phyloP scores from a whole-genome alignment of 805 yeast species.

The Wickerhamomyces mucosus region DNA sequence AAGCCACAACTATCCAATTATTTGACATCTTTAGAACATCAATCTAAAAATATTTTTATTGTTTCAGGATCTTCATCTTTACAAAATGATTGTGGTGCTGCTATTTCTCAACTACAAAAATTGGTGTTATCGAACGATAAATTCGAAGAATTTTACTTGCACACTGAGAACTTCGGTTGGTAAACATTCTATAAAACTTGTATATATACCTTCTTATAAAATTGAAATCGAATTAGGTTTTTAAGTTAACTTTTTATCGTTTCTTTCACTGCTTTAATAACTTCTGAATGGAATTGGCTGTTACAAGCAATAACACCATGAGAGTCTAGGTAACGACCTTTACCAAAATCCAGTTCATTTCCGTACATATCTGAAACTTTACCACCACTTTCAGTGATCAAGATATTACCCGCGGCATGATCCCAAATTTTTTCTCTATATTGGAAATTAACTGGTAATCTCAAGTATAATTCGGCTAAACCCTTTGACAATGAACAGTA shows the following conservation, averaged over 20 bases:
- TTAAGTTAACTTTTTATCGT: neutral
- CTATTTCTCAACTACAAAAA: slow-evolving; percentile 32
- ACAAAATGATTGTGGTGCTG: slow-evolving; percentile 29
- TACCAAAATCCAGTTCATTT: slow-evolving; percentile 64
- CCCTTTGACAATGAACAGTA: slow-evolving; percentile 89
- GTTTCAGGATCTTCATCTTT: slow-evolving; percentile 37
- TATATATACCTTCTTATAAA: neutral
- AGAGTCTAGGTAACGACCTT: slow-evolving; percentile 69
- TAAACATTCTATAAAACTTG: too few species aligned
- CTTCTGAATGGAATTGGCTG: slow-evolving; percentile 21
- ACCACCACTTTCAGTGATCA: slow-evolving; percentile 89
- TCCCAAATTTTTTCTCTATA: slow-evolving; percentile 98
- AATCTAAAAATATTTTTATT: slow-evolving; percentile 30
- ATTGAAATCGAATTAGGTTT: neutral
- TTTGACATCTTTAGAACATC: slow-evolving; percentile 1
- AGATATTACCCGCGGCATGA: slow-evolving; percentile 91
- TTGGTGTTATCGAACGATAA: slow-evolving; percentile 15
- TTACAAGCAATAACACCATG: slow-evolving; percentile 90
- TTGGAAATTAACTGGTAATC: slow-evolving; percentile 68
- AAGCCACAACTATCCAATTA: slow-evolving; percentile 11
- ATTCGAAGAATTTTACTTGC: slow-evolving; percentile 37
- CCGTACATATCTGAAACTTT: slow-evolving; percentile 80
- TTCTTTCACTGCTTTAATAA: slow-evolving; percentile 20
- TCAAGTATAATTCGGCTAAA: slow-evolving; percentile 82
- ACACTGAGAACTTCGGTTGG: slow-evolving; percentile 44